These are phyloP conservation scores for Pythium folliculosum DNA, from an alignment of 352 stramenopile species.

Conservation along the genomic window DNA sequence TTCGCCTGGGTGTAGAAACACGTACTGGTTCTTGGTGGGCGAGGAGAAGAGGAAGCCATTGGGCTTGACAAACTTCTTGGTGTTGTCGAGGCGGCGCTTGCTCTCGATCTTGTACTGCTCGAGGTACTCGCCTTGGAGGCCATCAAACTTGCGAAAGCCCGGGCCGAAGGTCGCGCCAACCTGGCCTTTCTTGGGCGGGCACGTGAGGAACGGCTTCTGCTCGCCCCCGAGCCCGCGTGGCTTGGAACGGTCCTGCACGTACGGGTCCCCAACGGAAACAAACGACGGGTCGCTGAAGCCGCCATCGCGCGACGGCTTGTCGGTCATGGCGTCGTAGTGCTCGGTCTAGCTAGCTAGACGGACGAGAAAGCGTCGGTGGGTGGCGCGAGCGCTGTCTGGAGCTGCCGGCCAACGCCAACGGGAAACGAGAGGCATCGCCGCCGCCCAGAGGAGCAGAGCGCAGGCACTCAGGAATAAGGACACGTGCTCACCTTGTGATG, in stretches of 20 bases:
- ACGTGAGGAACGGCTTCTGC: conserved; percentile 76
- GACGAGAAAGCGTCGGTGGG: background rate
- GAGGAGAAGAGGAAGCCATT: conserved; percentile 71
- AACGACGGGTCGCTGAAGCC: conserved; percentile 78
- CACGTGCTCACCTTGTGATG: too few relatives aligned
- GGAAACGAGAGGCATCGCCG: too few relatives aligned
- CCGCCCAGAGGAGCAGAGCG: too few relatives aligned
- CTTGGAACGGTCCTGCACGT: conserved; percentile 44
- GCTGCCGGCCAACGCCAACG: too few relatives aligned
- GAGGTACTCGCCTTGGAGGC: conserved; percentile 56
- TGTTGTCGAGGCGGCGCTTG: conserved; percentile 71
- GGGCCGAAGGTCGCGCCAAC: conserved; percentile 63
- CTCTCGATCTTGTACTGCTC: conserved; percentile 75
- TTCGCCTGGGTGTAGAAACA: too few relatives aligned
- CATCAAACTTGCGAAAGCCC: conserved; percentile 63
- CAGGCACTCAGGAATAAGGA: too few relatives aligned
- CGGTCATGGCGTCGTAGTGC: conserved; percentile 11
- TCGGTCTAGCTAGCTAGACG: background rate
- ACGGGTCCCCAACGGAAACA: conserved; percentile 65
- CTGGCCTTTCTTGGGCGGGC: conserved; percentile 64
- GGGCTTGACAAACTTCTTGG: conserved; percentile 64
- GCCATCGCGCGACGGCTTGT: conserved; percentile 63
- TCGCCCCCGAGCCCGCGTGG: conserved; percentile 55
- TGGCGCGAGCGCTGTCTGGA: too few relatives aligned
- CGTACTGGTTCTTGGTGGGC: conserved; percentile 58